These are phyloP conservation scores for Sideroxylon spinosum DNA, from an alignment of 179 eudicot genomes.

Conservation along the genomic window DNA sequence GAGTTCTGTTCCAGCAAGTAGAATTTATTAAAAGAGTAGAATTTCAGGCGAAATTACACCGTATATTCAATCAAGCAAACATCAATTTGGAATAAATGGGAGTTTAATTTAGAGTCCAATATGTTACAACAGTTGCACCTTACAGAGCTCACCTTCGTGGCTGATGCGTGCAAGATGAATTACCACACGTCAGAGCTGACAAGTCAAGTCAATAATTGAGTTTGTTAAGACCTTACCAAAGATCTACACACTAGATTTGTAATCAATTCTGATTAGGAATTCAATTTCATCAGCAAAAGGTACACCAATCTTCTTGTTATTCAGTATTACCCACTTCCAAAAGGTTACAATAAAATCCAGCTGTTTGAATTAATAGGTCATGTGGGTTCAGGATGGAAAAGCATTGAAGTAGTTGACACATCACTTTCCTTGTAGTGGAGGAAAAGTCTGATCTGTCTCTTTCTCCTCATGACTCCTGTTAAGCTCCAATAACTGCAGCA, in stretches of 20 bases:
- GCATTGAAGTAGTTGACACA: conserved; percentile 21
- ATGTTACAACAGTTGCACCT: too few relatives aligned
- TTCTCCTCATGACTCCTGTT: conserved; percentile 14
- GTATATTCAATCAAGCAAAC: too few relatives aligned
- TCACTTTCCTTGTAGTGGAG: conserved; percentile 22
- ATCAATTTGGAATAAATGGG: too few relatives aligned
- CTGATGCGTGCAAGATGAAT: too few relatives aligned
- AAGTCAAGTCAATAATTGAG: background rate
- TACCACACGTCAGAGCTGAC: too few relatives aligned
- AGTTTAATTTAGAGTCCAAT: too few relatives aligned
- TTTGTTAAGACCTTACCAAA: background rate
- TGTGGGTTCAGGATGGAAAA: conserved; percentile 13
- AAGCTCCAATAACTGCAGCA: conserved; percentile 19
- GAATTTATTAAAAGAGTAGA: too few relatives aligned
- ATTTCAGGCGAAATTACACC: too few relatives aligned
- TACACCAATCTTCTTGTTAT: background rate
- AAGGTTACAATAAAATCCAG: background rate
- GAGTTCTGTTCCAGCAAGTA: too few relatives aligned
- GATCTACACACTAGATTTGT: background rate
- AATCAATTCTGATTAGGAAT: background rate
- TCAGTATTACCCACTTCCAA: background rate
- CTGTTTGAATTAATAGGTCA: conserved; percentile 16
- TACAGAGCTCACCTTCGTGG: too few relatives aligned
- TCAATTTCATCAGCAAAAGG: background rate
- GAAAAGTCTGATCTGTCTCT: conserved; percentile 16